Conservation (phyloP, 2,329 filamentous ascomycete species). For the Emergomyces pasteurianus region DNA sequence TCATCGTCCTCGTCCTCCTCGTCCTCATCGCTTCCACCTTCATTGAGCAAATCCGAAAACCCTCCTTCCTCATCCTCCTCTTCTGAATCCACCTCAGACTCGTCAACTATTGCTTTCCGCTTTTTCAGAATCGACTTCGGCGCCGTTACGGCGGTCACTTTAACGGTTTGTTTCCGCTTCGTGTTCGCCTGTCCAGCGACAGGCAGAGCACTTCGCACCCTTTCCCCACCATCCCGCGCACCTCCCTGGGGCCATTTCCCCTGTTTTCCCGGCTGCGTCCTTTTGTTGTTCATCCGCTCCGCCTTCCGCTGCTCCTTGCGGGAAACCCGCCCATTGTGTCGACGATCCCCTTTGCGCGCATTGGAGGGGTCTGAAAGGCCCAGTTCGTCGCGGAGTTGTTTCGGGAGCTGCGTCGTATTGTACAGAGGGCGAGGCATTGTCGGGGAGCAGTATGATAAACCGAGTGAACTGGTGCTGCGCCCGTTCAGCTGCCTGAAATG, state of each 20-base stretch:
- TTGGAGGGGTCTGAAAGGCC: conserved; percentile 27
- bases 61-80: not conserved
- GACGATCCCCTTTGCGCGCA: conserved; percentile 19
- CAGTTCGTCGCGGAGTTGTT: conserved; percentile 27
- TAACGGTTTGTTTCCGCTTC: conserved; percentile 7
- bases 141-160: conserved; percentile 15
- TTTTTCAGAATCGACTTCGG: conserved; percentile 29
- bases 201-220: conserved; percentile 8
- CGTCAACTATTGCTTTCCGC: conserved; percentile 13
- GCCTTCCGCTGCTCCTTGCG: conserved; percentile 58
- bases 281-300: conserved; percentile 50
- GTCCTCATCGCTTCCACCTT: conserved; percentile 13
- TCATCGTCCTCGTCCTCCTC: conserved; percentile 14
- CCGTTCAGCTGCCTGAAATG: conserved; percentile 2
- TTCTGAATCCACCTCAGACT: conserved; percentile 12
- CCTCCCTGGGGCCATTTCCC: conserved; percentile 5
- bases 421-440: conserved; percentile 26
- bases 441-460: not conserved
- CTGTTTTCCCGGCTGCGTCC: conserved; percentile 27
- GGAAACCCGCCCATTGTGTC: conserved; percentile 10
- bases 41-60: not conserved
- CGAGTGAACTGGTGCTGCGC: conserved; percentile 3
- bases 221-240: conserved; percentile 14
- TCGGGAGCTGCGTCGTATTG: conserved; percentile 33
- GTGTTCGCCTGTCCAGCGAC: conserved; percentile 19